Base-by-base conservation (phyloP, 1,284 basidiomycete genomes). In the Marasmius sp. region DNA sequence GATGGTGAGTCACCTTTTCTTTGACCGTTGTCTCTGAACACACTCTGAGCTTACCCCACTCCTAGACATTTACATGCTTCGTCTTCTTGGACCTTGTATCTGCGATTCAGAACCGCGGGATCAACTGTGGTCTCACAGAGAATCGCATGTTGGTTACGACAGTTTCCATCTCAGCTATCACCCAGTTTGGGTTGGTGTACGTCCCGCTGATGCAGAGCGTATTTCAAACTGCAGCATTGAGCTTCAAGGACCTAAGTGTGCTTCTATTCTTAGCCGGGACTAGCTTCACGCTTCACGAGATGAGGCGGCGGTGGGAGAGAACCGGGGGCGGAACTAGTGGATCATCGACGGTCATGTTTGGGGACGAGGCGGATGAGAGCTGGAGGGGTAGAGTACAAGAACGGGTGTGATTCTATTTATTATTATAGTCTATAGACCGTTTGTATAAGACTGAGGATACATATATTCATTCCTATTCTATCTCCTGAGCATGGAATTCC, bases 81-180 rank as follows among this genome's bases (percentile, higher is more conserved):
- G 97, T 99, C 61, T 93, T 98, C 81, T 88, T 99, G 62, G 97
- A 98, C 76, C 86, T 99, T 45, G 92, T 95, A 1, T 97, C 94
- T 22, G 97, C 97, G 0, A 76, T 98, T 18, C 97, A 98, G 75
- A 97, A 95, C 75, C 91, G 97, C 51, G 95, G 95, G 8, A 83
- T 97, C 8, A 88, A 89, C 20, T 94, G 92, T 67, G 86, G 86
- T 9, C 71, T 95, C 27, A 80, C 85, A 61, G 86, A 90, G 68
- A 99, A 99, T 80, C 82, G 84, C 68, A 97, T 98, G 93, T 83
- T 98, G 61, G 78, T 96, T 61, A 80, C 88, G 61, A 97, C 97
- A 0, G 91, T 97, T 50, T 89, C 88, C 5, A 81, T 92, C 56
- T 96, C 94, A 10, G 88, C 94, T 70, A 41, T 95, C 58, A 89